Evolutionary conservation across 2,329 filamentous ascomycete species (phyloP).

Genomic region (Curvularia eragrostidis): DNA sequence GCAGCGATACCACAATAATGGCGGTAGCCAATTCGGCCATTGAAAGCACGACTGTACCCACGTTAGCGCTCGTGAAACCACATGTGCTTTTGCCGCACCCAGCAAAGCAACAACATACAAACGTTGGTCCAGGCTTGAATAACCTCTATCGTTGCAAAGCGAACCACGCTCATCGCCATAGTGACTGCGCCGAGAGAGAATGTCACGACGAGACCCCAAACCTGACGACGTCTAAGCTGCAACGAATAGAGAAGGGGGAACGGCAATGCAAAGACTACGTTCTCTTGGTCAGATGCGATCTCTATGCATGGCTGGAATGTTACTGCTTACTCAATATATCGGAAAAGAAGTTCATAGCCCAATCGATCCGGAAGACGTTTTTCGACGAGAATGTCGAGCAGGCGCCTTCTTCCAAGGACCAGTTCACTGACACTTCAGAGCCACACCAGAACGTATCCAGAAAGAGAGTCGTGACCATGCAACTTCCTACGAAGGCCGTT

Average conservation of each 20-base stretch:
- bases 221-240: conserved; percentile 28
- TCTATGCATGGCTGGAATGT: background rate
- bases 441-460: conserved; percentile 32
- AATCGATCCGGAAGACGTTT: conserved; percentile 27
- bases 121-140: conserved; percentile 35
- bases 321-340: conserved; percentile 21
- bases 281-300: background rate
- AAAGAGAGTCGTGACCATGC: conserved; percentile 26
- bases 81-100: background rate
- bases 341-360: conserved; percentile 22
- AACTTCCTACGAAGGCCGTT: conserved; percentile 14
- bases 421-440: conserved; percentile 26
- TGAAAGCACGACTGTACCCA: conserved; percentile 26
- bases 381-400: conserved; percentile 31
- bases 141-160: conserved; percentile 30
- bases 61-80: conserved; percentile 4
- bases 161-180: conserved; percentile 31
- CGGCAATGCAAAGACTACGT: conserved; percentile 29
- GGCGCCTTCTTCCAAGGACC: conserved; percentile 23
- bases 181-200: conserved; percentile 34
- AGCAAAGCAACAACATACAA: conserved; percentile 23
- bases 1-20: conserved; percentile 36
- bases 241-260: conserved; percentile 33
- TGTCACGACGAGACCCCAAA: conserved; percentile 31
- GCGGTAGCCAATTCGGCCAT: conserved; percentile 39